These are phyloP conservation scores for Pythium aquatile DNA, from an alignment of 352 stramenopile genomes.

Conservation along the genomic window DNA sequence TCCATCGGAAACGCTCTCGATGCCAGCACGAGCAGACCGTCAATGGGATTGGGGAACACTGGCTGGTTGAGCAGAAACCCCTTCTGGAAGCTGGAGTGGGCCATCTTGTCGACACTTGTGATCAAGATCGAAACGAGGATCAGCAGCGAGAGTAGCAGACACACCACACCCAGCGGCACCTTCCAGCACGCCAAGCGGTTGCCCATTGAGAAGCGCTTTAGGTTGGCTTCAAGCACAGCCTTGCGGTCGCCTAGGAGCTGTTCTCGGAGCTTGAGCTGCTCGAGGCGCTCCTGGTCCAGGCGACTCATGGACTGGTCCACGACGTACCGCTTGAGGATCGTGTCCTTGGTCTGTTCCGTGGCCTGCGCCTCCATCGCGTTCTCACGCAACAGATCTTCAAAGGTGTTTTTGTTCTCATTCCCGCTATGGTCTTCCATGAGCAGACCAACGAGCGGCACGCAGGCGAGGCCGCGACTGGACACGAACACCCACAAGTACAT, in stretches of 20 bases:
- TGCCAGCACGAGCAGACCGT: slow-evolving; percentile 67
- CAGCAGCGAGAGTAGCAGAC: slow-evolving; percentile 66
- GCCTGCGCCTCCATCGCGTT: slow-evolving; percentile 74
- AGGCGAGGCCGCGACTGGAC: slow-evolving; percentile 63
- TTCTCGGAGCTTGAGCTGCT: slow-evolving; percentile 69
- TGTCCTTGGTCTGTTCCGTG: slow-evolving; percentile 64
- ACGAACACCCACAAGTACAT: slow-evolving; percentile 82
- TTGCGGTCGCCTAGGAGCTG: slow-evolving; percentile 64
- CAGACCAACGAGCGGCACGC: slow-evolving; percentile 69
- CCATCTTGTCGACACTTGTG: slow-evolving; percentile 79
- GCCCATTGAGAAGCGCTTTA: slow-evolving; percentile 49
- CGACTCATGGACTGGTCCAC: slow-evolving; percentile 63
- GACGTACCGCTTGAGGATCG: slow-evolving; percentile 67
- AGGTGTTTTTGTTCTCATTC: slow-evolving; percentile 64
- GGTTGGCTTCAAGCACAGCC: slow-evolving; percentile 63
- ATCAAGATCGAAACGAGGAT: slow-evolving; percentile 72
- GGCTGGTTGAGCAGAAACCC: slow-evolving; percentile 73
- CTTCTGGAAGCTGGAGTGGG: slow-evolving; percentile 63
- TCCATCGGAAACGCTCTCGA: slow-evolving; percentile 79
- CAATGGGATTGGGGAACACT: slow-evolving; percentile 69
- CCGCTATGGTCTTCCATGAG: slow-evolving; percentile 76
- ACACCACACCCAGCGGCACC: slow-evolving; percentile 58
- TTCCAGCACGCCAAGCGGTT: slow-evolving; percentile 57
- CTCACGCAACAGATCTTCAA: slow-evolving; percentile 70
- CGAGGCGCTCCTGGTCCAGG: slow-evolving; percentile 67